These are phyloP conservation scores for Backusella circina DNA, from an alignment of 192 early-diverging fungal species.

Conservation along the genomic window DNA sequence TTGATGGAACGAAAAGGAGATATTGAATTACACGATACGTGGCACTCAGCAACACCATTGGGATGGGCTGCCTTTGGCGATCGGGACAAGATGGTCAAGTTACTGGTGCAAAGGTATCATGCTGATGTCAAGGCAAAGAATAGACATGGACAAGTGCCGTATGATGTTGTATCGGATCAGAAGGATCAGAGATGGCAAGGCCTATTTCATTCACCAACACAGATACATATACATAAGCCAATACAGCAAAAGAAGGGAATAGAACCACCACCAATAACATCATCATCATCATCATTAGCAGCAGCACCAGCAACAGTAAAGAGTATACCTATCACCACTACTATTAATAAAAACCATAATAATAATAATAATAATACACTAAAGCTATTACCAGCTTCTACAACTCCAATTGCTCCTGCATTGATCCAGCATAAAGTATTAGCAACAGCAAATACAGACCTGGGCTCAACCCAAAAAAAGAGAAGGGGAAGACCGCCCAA, in stretches of 20 bases:
- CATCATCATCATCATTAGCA: neutral
- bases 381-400: neutral
- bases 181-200: conserved; percentile 32
- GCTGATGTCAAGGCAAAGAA: conserved; percentile 78
- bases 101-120: conserved; percentile 72
- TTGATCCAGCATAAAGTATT: neutral
- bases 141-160: conserved; percentile 69
- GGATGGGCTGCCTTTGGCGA: conserved; percentile 87
- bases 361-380: neutral
- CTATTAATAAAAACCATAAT: neutral
- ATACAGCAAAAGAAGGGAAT: neutral
- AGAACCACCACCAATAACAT: neutral
- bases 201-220: conserved; percentile 14
- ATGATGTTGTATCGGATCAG: conserved; percentile 74
- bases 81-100: conserved; percentile 61
- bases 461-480: neutral
- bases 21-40: conserved; percentile 79
- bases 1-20: conserved; percentile 75
- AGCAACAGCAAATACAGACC: neutral
- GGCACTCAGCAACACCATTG: conserved; percentile 81
- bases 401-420: neutral
- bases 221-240: neutral
- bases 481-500: conserved; percentile 27
- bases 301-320: neutral
- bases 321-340: neutral